Conservation (phyloP, 2,329 filamentous ascomycete species). For the Podosphaera aphanis region DNA sequence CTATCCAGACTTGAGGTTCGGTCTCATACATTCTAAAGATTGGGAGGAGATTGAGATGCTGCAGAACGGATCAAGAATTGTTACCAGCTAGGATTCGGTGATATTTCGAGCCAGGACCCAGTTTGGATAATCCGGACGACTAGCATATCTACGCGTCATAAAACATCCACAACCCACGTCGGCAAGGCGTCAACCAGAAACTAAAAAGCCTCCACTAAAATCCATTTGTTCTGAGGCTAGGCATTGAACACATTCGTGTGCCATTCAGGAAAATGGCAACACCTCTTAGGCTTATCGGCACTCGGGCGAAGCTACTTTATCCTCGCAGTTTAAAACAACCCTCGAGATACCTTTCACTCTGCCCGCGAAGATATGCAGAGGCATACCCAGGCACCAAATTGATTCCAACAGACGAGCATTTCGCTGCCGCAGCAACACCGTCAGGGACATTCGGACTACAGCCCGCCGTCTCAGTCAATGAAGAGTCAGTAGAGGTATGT, state of each 20-base stretch:
- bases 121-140: too few relatives aligned
- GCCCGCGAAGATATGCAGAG: slow-evolving; percentile 27
- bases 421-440: slow-evolving; percentile 17
- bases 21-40: too few relatives aligned
- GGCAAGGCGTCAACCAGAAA: not conserved
- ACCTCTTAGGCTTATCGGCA: not conserved
- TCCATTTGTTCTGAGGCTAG: not conserved
- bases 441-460: slow-evolving; percentile 1
- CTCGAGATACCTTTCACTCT: not conserved
- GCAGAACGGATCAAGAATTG: too few relatives aligned
- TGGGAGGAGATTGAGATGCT: too few relatives aligned
- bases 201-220: not conserved
- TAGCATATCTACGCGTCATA: not conserved
- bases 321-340: not conserved
- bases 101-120: too few relatives aligned
- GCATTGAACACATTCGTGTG: not conserved
- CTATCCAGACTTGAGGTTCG: too few relatives aligned
- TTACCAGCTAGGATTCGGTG: too few relatives aligned
- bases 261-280: not conserved
- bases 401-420: slow-evolving; percentile 39
- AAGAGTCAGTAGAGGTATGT: slow-evolving; percentile 1
- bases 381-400: slow-evolving; percentile 25
- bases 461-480: not conserved
- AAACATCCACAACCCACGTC: not conserved
- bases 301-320: not conserved